Base-by-base conservation (phyloP, 441 rosid genomes). In the Bocquillonia castaneifolia region DNA sequence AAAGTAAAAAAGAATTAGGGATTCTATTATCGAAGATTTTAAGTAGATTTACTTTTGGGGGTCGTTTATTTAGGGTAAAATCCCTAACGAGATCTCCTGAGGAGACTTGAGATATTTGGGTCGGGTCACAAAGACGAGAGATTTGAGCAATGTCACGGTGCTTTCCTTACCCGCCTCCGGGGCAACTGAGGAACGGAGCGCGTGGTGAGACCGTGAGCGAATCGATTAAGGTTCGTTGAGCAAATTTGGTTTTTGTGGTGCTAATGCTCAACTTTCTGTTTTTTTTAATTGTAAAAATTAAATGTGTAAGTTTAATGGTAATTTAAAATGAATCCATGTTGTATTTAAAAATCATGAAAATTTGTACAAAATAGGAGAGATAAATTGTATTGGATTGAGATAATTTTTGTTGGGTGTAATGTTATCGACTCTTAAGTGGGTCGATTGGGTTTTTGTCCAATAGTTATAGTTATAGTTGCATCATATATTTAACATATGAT, bases 201-300 rank as follows among this genome's bases (percentile, higher is more conserved):
- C 54, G 78, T 66, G 67, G 71, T 68, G 81, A 79, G 67, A 75
- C 85, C 79, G 81, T 79, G 85, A 79, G 79, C 79, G 76, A 82
- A 59, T 78, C 89, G 74, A 80, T 82, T 77, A 82, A 93, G 98
- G 97, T 93, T 85, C 52, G 96, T 86, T 79, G 80, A 79, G 82
- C 82, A 68, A 75, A 40, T 75, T 60, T 80, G 84, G 77, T 77
- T 79, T 77, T 79, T 72, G n/a, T 42, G 2, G 66, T 76, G 53
- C 76, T 69, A 36, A 62, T 73, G 81, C 79, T 78, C 81, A 77
- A 75, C 83, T 74, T 63, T 44, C 56, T 56, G 68, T 32, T 3
- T 9, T 64, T 50, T 40, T 45, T 17, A 3, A 50, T 50, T 20
- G 54, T n/a, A 50, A 28, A 20, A 45, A 5, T 58, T 23, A 45